Evolutionary conservation across 2,329 filamentous ascomycete genomes (phyloP).

Genomic region (Colletotrichum melonis): DNA sequence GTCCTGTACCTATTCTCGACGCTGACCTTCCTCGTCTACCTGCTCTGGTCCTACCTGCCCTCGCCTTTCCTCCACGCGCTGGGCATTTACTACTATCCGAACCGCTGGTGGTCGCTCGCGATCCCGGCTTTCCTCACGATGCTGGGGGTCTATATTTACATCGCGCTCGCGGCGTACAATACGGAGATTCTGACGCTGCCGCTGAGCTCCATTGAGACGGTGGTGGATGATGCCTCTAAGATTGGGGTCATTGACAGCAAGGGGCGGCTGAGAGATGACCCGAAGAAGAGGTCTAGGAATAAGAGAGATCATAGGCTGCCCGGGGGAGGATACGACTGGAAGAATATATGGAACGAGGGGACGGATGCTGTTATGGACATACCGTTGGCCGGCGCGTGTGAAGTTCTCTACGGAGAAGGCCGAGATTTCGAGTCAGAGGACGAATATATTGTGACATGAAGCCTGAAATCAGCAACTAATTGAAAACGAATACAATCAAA

Average conservation of each 20-base stretch:
- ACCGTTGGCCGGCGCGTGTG: constrained; percentile 92
- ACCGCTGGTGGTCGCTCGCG: constrained; percentile 97
- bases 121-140: constrained; percentile 92
- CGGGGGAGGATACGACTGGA: constrained; percentile 73
- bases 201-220: constrained; percentile 83
- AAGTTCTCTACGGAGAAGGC: constrained; percentile 85
- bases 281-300: constrained; percentile 43
- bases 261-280: constrained; percentile 60
- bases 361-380: constrained; percentile 99
- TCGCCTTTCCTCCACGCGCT: constrained; percentile 91
- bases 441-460: constrained; percentile 34
- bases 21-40: constrained; percentile 79
- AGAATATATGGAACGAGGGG: constrained; percentile 85
- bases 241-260: constrained; percentile 83
- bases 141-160: constrained; percentile 90
- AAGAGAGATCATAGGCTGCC: constrained; percentile 51
- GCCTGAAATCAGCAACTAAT: neutral
- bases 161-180: constrained; percentile 92
- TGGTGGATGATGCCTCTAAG: constrained; percentile 91
- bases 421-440: constrained; percentile 43
- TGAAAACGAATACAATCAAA: neutral
- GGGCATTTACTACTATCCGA: constrained; percentile 96
- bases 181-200: constrained; percentile 87
- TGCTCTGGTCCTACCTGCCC: constrained; percentile 90
- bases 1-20: constrained; percentile 93